Evolutionary conservation across 73 alveolate species (phyloP).

Genomic region (Stentor roeselii): DNA sequence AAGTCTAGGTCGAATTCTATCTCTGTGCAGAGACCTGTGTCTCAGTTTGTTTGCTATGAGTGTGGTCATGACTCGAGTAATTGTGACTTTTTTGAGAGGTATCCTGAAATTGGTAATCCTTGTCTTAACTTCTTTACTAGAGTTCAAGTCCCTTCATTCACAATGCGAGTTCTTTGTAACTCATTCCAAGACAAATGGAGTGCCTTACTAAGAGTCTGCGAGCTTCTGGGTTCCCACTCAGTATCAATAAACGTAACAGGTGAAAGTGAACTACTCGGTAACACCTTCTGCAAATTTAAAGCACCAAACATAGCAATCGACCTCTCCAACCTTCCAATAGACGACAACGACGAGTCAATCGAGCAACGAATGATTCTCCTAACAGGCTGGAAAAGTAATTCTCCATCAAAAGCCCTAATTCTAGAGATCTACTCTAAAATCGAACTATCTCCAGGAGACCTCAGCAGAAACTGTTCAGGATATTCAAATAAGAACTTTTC

Average conservation of each 20-base stretch:
- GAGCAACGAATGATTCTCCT: neutral
- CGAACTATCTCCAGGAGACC: slow-evolving; percentile 1
- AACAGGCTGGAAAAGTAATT: neutral
- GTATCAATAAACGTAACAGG: neutral
- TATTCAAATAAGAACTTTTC: neutral
- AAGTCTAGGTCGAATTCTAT: too few relatives aligned
- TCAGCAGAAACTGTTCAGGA: neutral
- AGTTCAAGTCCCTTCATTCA: neutral
- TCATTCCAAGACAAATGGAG: neutral
- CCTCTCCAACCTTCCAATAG: neutral
- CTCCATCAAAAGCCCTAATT: neutral
- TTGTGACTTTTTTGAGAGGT: neutral
- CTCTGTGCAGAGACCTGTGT: neutral
- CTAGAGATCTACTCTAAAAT: neutral
- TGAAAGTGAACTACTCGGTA: neutral
- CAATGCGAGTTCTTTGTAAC: neutral
- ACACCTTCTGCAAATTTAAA: neutral
- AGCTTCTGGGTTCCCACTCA: neutral
- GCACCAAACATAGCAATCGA: neutral
- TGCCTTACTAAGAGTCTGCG: neutral
- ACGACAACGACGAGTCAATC: neutral
- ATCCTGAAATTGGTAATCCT: slow-evolving; percentile 16
- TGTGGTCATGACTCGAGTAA: neutral
- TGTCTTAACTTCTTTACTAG: neutral
- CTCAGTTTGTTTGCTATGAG: neutral